Conservation (phyloP, 208 protist species). For the Perkinsela sp. region DNA sequence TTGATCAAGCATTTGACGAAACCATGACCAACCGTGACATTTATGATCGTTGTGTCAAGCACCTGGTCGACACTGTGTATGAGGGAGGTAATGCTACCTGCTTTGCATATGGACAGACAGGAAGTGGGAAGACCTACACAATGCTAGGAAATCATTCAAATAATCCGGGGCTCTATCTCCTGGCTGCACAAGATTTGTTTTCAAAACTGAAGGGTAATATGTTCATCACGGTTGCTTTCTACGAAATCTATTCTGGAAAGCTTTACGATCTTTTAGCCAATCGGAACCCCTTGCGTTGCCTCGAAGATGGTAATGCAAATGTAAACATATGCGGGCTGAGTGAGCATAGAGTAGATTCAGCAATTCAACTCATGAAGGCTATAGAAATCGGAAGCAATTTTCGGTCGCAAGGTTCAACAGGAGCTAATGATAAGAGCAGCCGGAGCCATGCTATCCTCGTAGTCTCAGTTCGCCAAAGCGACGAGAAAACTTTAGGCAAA, state of each 20-base stretch:
- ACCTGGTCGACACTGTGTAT: slow-evolving; percentile 63
- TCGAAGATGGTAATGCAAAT: slow-evolving; percentile 69
- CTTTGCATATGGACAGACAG: slow-evolving; percentile 13
- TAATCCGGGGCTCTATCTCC: slow-evolving; percentile 31
- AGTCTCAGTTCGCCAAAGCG: slow-evolving; percentile 6
- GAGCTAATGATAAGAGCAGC: slow-evolving; percentile 17
- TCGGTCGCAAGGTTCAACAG: slow-evolving; percentile 22
- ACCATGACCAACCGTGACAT: slow-evolving; percentile 44
- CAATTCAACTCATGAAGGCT: slow-evolving; percentile 23
- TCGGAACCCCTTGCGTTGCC: slow-evolving; percentile 45
- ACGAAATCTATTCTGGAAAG: slow-evolving; percentile 71
- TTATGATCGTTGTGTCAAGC: slow-evolving; percentile 20
- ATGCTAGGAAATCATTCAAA: slow-evolving; percentile 17
- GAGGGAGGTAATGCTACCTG: slow-evolving; percentile 60
- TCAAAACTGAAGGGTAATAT: slow-evolving; percentile 15
- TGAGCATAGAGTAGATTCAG: slow-evolving; percentile 16
- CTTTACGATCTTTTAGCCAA: slow-evolving; percentile 63
- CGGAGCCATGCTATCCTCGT: slow-evolving; percentile 11
- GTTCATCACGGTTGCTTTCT: slow-evolving; percentile 34
- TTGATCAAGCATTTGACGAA: slow-evolving; percentile 79
- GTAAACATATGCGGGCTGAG: slow-evolving; percentile 66
- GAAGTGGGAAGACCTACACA: slow-evolving; percentile 10
- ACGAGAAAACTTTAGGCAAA: slow-evolving; percentile 13
- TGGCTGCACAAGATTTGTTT: slow-evolving; percentile 54
- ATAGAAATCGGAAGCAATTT: slow-evolving; percentile 30